These are phyloP conservation scores for Fusarium sp. DNA, from an alignment of 2,329 filamentous ascomycete genomes.

Conservation along the genomic window DNA sequence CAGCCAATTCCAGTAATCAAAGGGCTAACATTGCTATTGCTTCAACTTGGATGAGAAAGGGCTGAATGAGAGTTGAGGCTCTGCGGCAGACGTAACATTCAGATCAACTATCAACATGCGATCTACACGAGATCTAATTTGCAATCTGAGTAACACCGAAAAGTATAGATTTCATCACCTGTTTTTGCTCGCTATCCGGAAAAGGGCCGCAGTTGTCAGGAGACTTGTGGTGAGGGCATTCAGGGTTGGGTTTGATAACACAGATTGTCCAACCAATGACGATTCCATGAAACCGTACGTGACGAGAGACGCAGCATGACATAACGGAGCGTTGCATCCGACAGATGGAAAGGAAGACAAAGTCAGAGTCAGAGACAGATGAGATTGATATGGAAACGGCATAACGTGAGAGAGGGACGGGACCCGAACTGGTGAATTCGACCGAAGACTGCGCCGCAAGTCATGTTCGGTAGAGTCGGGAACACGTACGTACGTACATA, in stretches of 20 bases:
- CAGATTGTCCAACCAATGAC: slow-evolving; percentile 7
- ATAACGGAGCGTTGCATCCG: slow-evolving; percentile 23
- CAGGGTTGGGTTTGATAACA: slow-evolving; percentile 16
- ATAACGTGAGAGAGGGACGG: slow-evolving; percentile 13
- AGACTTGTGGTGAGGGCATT: slow-evolving; percentile 24
- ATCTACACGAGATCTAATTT: slow-evolving; percentile 24
- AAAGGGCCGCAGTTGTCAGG: slow-evolving; percentile 28
- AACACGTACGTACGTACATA: not conserved
- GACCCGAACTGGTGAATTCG: slow-evolving; percentile 4
- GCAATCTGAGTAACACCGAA: slow-evolving; percentile 21
- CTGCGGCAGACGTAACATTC: slow-evolving; percentile 11
- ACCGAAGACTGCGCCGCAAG: slow-evolving; percentile 7
- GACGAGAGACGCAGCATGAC: slow-evolving; percentile 13
- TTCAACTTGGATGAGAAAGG: not conserved
- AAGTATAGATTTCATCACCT: slow-evolving; percentile 20
- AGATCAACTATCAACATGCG: slow-evolving; percentile 22
- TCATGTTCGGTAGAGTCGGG: not conserved
- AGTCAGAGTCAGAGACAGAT: slow-evolving; percentile 1
- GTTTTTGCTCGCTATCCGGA: slow-evolving; percentile 17
- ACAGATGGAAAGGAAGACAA: not conserved
- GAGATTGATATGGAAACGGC: slow-evolving; percentile 10
- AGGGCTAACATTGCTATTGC: not conserved
- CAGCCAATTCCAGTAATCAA: not conserved
- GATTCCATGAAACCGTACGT: slow-evolving; percentile 1
- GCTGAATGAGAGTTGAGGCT: slow-evolving; percentile 17